Conservation (phyloP, 306 rosid species). For the Quercus robur region DNA sequence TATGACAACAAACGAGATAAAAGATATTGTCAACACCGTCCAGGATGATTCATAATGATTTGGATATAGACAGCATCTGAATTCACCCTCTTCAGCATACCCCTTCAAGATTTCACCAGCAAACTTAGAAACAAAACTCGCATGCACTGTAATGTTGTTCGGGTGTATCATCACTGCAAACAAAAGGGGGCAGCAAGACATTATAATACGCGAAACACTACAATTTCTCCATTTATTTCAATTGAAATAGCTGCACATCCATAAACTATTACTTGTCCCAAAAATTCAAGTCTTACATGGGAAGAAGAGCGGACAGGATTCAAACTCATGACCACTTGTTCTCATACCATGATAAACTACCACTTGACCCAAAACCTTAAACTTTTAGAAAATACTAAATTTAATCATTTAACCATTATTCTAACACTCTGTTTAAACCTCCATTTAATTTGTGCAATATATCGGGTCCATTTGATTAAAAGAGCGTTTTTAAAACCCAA, state of each 20-base stretch:
- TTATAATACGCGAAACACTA: neutral
- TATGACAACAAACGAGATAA: constrained; percentile 26
- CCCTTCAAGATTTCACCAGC: constrained; percentile 29
- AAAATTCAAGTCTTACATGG: no score
- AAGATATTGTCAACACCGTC: constrained; percentile 37
- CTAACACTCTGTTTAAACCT: neutral
- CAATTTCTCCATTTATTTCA: neutral
- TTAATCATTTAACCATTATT: no score
- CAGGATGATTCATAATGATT: constrained; percentile 26
- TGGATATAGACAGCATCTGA: constrained; percentile 35
- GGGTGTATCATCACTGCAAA: constrained; percentile 32
- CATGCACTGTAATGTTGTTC: constrained; percentile 21
- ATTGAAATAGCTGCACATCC: neutral
- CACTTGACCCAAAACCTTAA: no score
- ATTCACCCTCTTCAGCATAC: constrained; percentile 14
- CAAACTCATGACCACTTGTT: no score
- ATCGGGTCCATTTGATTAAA: neutral
- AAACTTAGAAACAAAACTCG: constrained; percentile 28
- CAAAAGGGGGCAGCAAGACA: neutral
- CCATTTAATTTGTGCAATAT: neutral
- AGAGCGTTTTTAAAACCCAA: no score
- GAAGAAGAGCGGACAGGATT: no score
- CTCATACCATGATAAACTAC: no score
- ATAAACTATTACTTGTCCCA: no score
- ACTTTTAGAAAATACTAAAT: no score